These are phyloP conservation scores for Parsonsia alboflavescens DNA, from an alignment of 257 asterid species.

Conservation along the genomic window DNA sequence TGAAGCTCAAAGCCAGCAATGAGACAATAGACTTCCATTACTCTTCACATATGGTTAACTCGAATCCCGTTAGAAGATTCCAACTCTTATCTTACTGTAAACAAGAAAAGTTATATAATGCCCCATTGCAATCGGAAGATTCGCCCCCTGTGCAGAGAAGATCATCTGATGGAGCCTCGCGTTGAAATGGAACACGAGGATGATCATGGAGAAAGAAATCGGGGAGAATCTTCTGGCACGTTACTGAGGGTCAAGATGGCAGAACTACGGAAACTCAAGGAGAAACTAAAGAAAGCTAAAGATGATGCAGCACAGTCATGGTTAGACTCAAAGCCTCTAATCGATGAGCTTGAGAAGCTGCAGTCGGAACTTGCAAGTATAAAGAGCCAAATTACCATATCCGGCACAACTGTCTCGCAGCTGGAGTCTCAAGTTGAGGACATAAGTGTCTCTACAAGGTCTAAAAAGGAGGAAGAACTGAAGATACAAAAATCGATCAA, in stretches of 20 bases:
- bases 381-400: slow-evolving; percentile 17
- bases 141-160: neutral
- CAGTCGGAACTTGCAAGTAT: slow-evolving; percentile 37
- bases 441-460: slow-evolving; percentile 26
- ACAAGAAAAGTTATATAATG: neutral
- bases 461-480: slow-evolving; percentile 40
- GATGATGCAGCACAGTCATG: slow-evolving; percentile 59
- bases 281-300: slow-evolving; percentile 46
- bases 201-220: neutral
- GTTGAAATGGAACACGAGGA: slow-evolving; percentile 1
- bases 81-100: neutral
- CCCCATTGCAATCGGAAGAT: neutral
- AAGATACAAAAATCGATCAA: slow-evolving; percentile 22
- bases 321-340: slow-evolving; percentile 58
- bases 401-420: slow-evolving; percentile 11
- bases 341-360: slow-evolving; percentile 56
- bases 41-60: neutral
- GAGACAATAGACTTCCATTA: neutral
- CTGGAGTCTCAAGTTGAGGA: slow-evolving; percentile 16
- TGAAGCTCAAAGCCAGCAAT: slow-evolving; percentile 5
- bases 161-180: slow-evolving; percentile 1
- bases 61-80: neutral
- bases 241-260: slow-evolving; percentile 20
- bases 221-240: slow-evolving; percentile 2
- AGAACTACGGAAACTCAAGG: slow-evolving; percentile 36